A percentile compares a stretch with the other conserved stretches of the same genome.
These are phyloP conservation scores for Allium cepa DNA, from an alignment of 106 monocot species.

Conservation along the genomic window DNA sequence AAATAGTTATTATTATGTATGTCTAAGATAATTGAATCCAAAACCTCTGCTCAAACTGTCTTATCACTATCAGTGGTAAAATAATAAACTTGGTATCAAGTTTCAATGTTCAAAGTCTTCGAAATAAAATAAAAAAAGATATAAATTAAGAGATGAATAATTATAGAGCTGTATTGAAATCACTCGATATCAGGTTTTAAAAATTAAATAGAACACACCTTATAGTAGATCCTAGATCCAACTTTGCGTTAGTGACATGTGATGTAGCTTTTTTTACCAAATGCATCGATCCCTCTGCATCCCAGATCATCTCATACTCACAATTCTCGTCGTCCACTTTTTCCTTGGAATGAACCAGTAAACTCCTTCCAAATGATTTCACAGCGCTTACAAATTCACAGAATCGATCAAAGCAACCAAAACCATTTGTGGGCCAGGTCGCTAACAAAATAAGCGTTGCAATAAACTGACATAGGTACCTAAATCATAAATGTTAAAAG, in stretches of 20 bases:
- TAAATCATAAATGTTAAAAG: constrained; percentile 5
- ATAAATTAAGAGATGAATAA: background rate
- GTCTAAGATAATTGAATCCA: too few relatives aligned
- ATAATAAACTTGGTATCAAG: too few relatives aligned
- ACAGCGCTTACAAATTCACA: constrained; percentile 16
- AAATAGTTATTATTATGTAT: too few relatives aligned
- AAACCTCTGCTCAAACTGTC: too few relatives aligned
- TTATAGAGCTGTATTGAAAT: too few relatives aligned
- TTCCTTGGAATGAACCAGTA: constrained; percentile 38
- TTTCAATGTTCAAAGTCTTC: background rate
- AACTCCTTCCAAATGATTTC: constrained; percentile 23
- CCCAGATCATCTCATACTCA: constrained; percentile 96
- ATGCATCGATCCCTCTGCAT: constrained; percentile 97
- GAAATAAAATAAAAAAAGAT: background rate
- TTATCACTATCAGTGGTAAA: too few relatives aligned
- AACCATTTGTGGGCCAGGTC: constrained; percentile 77
- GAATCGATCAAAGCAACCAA: constrained; percentile 22
- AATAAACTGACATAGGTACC: constrained; percentile 64
- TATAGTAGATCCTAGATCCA: constrained; percentile 35
- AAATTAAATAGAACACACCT: constrained; percentile 26
- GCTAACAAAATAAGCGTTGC: constrained; percentile 56
- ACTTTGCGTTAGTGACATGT: constrained; percentile 8
- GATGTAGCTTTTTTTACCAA: constrained; percentile 56
- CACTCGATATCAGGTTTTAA: too few relatives aligned
- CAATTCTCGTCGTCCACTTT: constrained; percentile 79